Evolutionary conservation across 179 eudicot genomes (phyloP), one percentile per base, ranked within the genome.

Genomic region (Heliamphora pulchella): DNA sequence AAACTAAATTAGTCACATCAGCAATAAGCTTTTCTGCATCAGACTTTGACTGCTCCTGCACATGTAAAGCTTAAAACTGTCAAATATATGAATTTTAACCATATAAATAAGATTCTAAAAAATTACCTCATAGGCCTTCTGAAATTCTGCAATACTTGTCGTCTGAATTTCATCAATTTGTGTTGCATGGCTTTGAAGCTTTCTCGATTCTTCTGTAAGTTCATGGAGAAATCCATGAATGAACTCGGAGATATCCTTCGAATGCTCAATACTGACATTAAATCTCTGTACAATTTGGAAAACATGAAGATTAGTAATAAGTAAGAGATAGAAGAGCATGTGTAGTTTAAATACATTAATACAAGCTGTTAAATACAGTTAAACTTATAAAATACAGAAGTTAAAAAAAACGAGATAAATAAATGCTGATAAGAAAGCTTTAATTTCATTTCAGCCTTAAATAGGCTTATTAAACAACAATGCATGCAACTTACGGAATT

Each of bases 21-120:
- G 97, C 90, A 77, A 96, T 91, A 74, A 96, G 94, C 80, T 94
- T 96, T 76, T 92, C 93, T 77, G 94, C 91, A 57, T 91, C 94
- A 46, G 90, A 88, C 76, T 83, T 88, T n/a, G 96, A 89, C 76
- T 89, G 97, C 82, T 92, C 97, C 99, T 96, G 86, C 80, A 87
- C 17, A 78, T 9, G 0, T 46, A 3, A 7, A 58, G 75, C 48
- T 43, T 51, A 75, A 22, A 79, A 46, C 5, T 14, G 84, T 80
- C 79, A 79, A 71, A 80, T 41, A 2, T 51, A 22, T 71, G 1
- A 69, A 84, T 53, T 8, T 53, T 14, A 80, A 18, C 13, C 14
- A 43, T 17, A 11, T 31, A 5, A 20, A 50, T 41, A 63, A 18
- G 72, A 48, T 77, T 57, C 43, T 11, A 54, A 41, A 58, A 54